phyloP scores from a whole-genome alignment of 768 basidiomycete species.

The Termitomyces sp. region DNA sequence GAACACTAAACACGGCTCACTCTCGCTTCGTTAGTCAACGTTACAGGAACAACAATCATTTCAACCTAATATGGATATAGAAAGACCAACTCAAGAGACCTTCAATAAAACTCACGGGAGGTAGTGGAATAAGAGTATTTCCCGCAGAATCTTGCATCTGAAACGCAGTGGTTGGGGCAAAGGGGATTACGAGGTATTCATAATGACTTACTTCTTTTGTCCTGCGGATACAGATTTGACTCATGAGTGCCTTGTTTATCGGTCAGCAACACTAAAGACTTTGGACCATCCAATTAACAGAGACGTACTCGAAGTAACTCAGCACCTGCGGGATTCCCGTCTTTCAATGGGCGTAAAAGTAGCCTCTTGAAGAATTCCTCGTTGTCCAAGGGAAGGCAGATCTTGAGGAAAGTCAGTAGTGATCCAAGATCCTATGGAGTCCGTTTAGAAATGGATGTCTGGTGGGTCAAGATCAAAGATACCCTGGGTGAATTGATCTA shows the following conservation, averaged over 20 bases:
- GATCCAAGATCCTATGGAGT: constrained; percentile 76
- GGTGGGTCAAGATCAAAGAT: constrained; percentile 4
- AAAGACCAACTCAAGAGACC: not conserved
- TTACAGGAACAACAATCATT: constrained; percentile 67
- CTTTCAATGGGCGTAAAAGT: constrained; percentile 70
- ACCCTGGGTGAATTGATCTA: constrained; percentile 80
- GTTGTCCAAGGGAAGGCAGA: constrained; percentile 83
- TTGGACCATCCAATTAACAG: not conserved
- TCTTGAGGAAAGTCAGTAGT: constrained; percentile 72
- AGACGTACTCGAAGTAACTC: constrained; percentile 60
- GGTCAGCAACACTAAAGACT: constrained; percentile 7
- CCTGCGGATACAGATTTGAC: constrained; percentile 69
- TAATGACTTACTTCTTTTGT: constrained; percentile 64
- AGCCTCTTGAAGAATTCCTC: constrained; percentile 78
- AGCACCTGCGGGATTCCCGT: constrained; percentile 60
- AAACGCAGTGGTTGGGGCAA: not conserved
- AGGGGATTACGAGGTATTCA: not conserved
- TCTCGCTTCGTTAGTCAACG: constrained; percentile 57
- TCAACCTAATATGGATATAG: constrained; percentile 48
- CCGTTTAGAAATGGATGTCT: not conserved
- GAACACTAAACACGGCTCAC: constrained; percentile 29
- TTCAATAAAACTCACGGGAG: constrained; percentile 39
- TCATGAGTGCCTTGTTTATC: constrained; percentile 60
- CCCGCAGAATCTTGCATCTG: constrained; percentile 85
- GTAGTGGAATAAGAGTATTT: constrained; percentile 66